These are phyloP conservation scores for Bimuria novae-zelandiae DNA, from an alignment of 2,329 filamentous ascomycete species.

Conservation along the genomic window DNA sequence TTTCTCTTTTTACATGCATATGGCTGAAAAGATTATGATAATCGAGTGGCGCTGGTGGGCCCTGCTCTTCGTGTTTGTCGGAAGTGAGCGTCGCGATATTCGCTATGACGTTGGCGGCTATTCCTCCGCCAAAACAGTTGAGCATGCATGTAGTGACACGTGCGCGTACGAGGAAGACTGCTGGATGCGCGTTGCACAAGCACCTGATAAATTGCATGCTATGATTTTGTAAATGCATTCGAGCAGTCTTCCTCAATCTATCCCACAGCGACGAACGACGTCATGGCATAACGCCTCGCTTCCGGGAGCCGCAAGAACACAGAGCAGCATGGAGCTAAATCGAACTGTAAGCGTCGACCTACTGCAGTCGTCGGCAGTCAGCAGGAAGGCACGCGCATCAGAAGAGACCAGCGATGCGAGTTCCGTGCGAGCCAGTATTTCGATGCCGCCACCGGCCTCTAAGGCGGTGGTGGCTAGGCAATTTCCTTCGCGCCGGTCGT, in stretches of 20 bases:
- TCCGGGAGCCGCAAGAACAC: background rate
- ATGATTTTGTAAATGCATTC: too few relatives aligned
- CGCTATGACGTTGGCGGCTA: background rate
- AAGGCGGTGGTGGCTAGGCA: conserved; percentile 52
- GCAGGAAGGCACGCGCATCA: conserved; percentile 62
- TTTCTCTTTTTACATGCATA: too few relatives aligned
- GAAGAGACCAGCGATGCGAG: conserved; percentile 64
- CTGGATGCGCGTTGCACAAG: background rate
- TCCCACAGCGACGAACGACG: conserved; percentile 10
- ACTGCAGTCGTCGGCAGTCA: conserved; percentile 47
- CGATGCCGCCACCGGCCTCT: conserved; percentile 62
- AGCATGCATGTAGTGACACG: background rate
- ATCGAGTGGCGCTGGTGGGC: too few relatives aligned
- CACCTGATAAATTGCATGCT: too few relatives aligned
- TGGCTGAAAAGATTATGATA: too few relatives aligned
- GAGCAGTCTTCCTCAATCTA: background rate
- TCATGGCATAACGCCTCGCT: conserved; percentile 8
- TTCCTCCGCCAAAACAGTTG: background rate
- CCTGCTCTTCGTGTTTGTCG: too few relatives aligned
- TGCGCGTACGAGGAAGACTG: background rate
- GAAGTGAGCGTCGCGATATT: background rate
- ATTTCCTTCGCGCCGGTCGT: conserved; percentile 48
- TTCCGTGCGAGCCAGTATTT: conserved; percentile 65
- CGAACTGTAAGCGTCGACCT: conserved; percentile 45
- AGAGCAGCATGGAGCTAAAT: conserved; percentile 26